Evolutionary conservation across 2,329 filamentous ascomycete species (phyloP), one percentile per base, ranked within the genome.

Genomic region (Stagonosporopsis rhizophila): DNA sequence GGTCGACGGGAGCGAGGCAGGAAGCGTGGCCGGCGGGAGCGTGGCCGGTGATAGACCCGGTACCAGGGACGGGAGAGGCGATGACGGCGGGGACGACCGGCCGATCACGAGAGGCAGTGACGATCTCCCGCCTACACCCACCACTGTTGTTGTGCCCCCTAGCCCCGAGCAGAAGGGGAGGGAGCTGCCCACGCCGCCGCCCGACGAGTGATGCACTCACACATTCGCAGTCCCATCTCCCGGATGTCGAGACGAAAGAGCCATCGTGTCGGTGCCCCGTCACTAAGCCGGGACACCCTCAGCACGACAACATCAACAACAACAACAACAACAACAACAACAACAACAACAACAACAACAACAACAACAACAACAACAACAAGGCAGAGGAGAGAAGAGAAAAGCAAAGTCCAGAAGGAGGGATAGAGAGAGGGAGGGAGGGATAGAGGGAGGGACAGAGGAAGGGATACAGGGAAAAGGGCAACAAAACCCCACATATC

Each of bases 131-230:
- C 40, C 23, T 2, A 75, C 73, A 11, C 74, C 74, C 0, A 69
- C 72, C 8, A 77, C 73, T 1, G 67, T 77, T 19, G 71, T 77
- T 2, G 68, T 68, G 60, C 75, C 75, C 27, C 75, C 75, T 15
- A 76, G 73, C 59, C 75, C 75, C 2, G 71, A 73, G 56, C 44
- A 52, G 23, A 70, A 68, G 60, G 58, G 58, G 4, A 66, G 62
- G 46, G 67, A 70, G 19, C 52, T 74, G 42, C 69, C 67, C 15
- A 72, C 71, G 37, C 71, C 71, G 55, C 71, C 71, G 44, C 70
- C 70, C 0, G 71, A 74, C 27, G 56, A 59, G 27, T 44, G n/a
- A n/a, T n/a, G n/a, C n/a, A n/a, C n/a, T n/a, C n/a, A n/a, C n/a
- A n/a, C n/a, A n/a, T n/a, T n/a, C n/a, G n/a, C n/a, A n/a, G n/a